These are phyloP conservation scores for Aurantiochytrium sp. DNA, from an alignment of 108 stramenopile genomes.

Conservation along the genomic window DNA sequence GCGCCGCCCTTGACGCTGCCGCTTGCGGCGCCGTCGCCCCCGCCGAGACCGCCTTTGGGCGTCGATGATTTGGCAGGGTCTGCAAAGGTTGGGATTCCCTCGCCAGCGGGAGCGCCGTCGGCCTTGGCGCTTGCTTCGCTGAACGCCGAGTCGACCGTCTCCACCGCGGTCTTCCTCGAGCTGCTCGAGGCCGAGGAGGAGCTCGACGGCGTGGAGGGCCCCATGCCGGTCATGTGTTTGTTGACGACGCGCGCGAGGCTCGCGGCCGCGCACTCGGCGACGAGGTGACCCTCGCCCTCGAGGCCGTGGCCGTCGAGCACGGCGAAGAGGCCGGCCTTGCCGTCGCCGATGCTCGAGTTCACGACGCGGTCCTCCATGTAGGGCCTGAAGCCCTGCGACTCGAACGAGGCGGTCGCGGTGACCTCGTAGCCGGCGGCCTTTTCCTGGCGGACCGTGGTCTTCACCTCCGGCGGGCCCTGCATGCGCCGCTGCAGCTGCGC, in stretches of 20 bases:
- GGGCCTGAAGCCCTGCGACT: background rate
- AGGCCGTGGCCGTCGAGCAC: slow-evolving; percentile 20
- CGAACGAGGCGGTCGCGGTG: background rate
- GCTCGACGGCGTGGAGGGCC: background rate
- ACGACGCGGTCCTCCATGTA: slow-evolving; percentile 25
- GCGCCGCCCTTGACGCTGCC: too few relatives aligned
- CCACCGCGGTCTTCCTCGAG: background rate
- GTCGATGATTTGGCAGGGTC: too few relatives aligned
- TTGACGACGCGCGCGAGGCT: background rate
- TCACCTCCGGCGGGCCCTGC: background rate
- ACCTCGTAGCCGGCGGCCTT: background rate
- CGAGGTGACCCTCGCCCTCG: slow-evolving; percentile 23
- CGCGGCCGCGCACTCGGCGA: background rate
- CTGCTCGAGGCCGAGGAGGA: too few relatives aligned
- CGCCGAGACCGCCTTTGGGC: too few relatives aligned
- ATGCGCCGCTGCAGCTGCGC: slow-evolving; percentile 9
- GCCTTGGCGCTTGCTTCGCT: too few relatives aligned
- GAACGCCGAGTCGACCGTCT: too few relatives aligned
- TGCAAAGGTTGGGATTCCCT: too few relatives aligned
- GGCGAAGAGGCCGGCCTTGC: background rate
- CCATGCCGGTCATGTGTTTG: background rate
- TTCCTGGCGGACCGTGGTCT: background rate
- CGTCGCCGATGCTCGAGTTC: background rate
- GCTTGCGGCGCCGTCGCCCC: too few relatives aligned
- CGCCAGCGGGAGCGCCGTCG: too few relatives aligned